A percentile compares a stretch with the other conserved stretches of the same genome.
These are phyloP conservation scores for Boechera retrofracta DNA, from an alignment of 345 rosid species.

Conservation along the genomic window DNA sequence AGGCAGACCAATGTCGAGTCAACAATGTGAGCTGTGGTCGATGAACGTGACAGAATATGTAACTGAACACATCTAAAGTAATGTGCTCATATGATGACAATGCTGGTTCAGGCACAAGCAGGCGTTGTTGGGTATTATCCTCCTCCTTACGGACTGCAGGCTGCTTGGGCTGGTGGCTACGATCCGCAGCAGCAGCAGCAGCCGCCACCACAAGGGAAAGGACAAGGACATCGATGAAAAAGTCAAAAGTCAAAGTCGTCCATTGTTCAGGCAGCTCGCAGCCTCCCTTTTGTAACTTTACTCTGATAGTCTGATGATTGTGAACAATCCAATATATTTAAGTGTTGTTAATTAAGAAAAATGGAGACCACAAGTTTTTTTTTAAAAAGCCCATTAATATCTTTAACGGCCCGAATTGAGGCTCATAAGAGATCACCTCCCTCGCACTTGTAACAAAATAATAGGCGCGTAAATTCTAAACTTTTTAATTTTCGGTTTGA, in stretches of 20 bases:
- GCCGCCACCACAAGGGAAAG: slow-evolving; percentile 36
- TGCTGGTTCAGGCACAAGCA: slow-evolving; percentile 57
- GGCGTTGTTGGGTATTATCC: slow-evolving; percentile 65
- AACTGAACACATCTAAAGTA: slow-evolving; percentile 13
- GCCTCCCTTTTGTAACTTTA: slow-evolving; percentile 28
- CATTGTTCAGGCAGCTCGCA: neutral
- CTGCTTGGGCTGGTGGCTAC: slow-evolving; percentile 73
- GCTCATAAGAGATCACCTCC: neutral
- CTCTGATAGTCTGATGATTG: neutral
- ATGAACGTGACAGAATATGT: slow-evolving; percentile 14
- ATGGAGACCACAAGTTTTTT: neutral
- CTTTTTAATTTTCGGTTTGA: slow-evolving; percentile 1
- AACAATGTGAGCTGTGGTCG: slow-evolving; percentile 1
- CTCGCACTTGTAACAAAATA: neutral
- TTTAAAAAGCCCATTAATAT: neutral
- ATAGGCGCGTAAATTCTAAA: slow-evolving; percentile 34
- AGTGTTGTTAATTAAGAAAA: neutral
- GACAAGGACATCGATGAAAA: slow-evolving; percentile 68
- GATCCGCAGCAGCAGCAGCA: slow-evolving; percentile 65
- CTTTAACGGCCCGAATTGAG: neutral
- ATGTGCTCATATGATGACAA: slow-evolving; percentile 18
- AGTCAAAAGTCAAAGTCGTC: neutral
- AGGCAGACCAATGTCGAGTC: slow-evolving; percentile 19
- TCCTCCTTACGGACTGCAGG: slow-evolving; percentile 72
- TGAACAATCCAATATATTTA: neutral